Evolutionary conservation across 305 asterid genomes (phyloP), one percentile per base, ranked within the genome.

Genomic region (Fraxinus platypoda): DNA sequence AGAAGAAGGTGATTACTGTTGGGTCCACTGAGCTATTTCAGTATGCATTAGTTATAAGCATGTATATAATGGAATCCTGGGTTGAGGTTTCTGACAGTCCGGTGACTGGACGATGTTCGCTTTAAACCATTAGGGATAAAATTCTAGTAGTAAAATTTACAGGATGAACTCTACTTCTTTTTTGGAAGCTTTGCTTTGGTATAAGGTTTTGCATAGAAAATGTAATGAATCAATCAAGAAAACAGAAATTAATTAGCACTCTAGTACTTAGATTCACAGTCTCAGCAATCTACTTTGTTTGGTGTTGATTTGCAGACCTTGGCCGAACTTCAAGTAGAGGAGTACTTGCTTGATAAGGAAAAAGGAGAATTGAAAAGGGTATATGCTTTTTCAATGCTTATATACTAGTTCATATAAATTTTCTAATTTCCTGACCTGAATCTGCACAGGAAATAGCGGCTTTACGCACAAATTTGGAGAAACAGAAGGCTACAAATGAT

Each of bases 341-440:
- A 94, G 82, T 84, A 54, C 62, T 49, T 86, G 57, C 88, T 93
- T 83, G 74, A 88, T 43, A 89, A 85, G 83, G 98, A 94, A 91
- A 88, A 94, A 88, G 88, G 88, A 86, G 93, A 83, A 57, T 81
- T 96, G 89, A 88, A 90, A 80, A 93, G 77, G 98, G 99, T 96
- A 92, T 37, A 74, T 21, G 28, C 66, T 15, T 9, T 77, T 72
- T 68, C 4, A 26, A 68, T 68, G 74, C 37, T 77, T 57, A 52
- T 41, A 26, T 25, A 59, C 43, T 2, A 28, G 31, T 21, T 3
- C 57, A 52, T n/a, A 30, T 57, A 64, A 76, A 82, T 3, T 28
- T 28, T 68, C 37, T 52, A 26, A 68, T 68, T 26, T 68, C 38
- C 21, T 26, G n/a, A 28, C 37, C 8, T 13, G 34, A 68, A 68